Evolutionary conservation across 331 rosid genomes (phyloP).

Genomic region (Phaseolus coccineus): DNA sequence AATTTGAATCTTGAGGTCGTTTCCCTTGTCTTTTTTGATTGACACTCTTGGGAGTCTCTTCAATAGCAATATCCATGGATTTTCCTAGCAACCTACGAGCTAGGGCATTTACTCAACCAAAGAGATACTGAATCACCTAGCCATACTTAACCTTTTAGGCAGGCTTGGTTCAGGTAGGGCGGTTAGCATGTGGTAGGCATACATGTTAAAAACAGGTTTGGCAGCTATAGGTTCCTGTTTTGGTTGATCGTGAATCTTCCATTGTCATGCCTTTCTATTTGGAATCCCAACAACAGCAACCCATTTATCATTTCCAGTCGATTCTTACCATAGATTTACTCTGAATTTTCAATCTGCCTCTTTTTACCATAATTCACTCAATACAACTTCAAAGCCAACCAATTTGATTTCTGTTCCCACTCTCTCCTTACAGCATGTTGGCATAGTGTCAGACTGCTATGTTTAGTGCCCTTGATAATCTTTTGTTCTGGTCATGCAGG

Average conservation of each 20-base stretch:
- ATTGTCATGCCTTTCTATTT: slow-evolving; percentile 1
- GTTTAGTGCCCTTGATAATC: slow-evolving; percentile 39
- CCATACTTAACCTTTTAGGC: slow-evolving; percentile 25
- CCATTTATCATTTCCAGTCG: slow-evolving; percentile 10
- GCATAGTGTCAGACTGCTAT: slow-evolving; percentile 26
- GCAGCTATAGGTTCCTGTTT: slow-evolving; percentile 9
- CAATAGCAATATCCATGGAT: background rate
- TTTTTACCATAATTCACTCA: background rate
- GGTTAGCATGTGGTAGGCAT: slow-evolving; percentile 22
- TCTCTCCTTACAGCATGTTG: slow-evolving; percentile 31
- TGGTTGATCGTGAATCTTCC: slow-evolving; percentile 20
- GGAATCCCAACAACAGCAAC: background rate
- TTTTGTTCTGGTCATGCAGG: slow-evolving; percentile 66
- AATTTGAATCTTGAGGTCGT: slow-evolving; percentile 28
- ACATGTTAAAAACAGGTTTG: slow-evolving; percentile 27
- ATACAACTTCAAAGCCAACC: background rate
- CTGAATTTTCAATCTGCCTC: slow-evolving; percentile 21
- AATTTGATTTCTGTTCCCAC: slow-evolving; percentile 6
- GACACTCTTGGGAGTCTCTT: slow-evolving; percentile 29
- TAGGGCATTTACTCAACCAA: background rate
- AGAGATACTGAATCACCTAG: slow-evolving; percentile 7
- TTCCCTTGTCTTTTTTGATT: slow-evolving; percentile 30
- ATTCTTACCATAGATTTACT: slow-evolving; percentile 11
- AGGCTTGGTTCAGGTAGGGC: slow-evolving; percentile 13
- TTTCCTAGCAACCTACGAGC: background rate